These are phyloP conservation scores for Ophioceras dolichostomum DNA, from an alignment of 2,329 filamentous ascomycete species.

Conservation along the genomic window DNA sequence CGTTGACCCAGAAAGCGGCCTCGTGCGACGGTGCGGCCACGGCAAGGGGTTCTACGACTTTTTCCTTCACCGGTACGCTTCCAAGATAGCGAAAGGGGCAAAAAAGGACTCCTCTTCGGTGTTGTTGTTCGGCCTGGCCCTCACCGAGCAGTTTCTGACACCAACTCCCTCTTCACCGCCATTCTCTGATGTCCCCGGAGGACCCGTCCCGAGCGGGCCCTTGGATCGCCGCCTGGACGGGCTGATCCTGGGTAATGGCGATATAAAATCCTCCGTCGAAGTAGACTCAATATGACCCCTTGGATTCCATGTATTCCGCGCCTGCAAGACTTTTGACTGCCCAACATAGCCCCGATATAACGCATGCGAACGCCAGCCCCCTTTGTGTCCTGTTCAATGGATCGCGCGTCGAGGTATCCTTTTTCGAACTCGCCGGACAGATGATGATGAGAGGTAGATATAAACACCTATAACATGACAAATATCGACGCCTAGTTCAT, in stretches of 20 bases:
- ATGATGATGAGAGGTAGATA: too few species aligned
- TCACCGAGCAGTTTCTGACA: constrained; percentile 70
- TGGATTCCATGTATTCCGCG: too few species aligned
- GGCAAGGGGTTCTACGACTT: constrained; percentile 96
- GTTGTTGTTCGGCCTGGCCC: constrained; percentile 61
- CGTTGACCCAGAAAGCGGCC: constrained; percentile 32
- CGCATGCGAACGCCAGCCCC: too few species aligned
- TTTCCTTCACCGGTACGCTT: constrained; percentile 65
- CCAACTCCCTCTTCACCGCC: constrained; percentile 23
- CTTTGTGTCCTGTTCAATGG: too few species aligned
- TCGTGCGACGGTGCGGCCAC: constrained; percentile 71
- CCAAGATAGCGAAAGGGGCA: constrained; percentile 24
- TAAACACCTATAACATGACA: too few species aligned
- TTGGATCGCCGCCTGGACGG: constrained; percentile 75
- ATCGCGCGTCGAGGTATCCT: too few species aligned
- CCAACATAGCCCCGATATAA: too few species aligned
- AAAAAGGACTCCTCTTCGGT: constrained; percentile 23
- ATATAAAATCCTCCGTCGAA: constrained; percentile 29
- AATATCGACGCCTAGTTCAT: too few species aligned
- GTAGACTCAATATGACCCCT: background rate
- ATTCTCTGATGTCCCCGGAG: constrained; percentile 28
- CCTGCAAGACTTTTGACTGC: too few species aligned
- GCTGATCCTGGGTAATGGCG: constrained; percentile 59
- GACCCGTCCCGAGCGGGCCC: constrained; percentile 59
- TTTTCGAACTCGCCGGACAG: too few species aligned